Evolutionary conservation across 352 stramenopile genomes (phyloP).

Genomic region (Thalassiosira pacifica): DNA sequence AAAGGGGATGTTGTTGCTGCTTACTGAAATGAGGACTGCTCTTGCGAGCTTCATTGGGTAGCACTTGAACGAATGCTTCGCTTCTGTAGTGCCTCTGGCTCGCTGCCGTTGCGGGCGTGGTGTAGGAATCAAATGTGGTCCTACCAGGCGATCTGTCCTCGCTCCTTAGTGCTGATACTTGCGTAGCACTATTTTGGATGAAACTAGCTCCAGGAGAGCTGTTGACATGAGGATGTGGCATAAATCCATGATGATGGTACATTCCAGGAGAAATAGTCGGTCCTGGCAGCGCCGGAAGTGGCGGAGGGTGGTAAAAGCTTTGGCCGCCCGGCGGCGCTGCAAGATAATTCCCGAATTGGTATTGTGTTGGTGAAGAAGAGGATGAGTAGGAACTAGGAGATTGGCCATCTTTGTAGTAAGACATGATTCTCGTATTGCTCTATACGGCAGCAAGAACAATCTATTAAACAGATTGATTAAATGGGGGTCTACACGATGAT

Average conservation of each 20-base stretch:
- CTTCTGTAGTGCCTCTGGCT: background rate
- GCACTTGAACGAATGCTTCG: background rate
- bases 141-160: background rate
- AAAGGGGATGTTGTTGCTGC: background rate
- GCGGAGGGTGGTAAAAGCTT: background rate
- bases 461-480: background rate
- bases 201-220: slow-evolving; percentile 1
- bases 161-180: background rate
- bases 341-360: background rate
- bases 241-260: background rate
- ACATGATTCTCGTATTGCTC: background rate
- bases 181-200: background rate
- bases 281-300: background rate
- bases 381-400: background rate
- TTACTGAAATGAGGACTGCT: slow-evolving; percentile 1
- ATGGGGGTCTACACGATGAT: background rate
- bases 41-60: background rate
- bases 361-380: background rate
- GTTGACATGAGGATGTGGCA: background rate
- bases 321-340: background rate
- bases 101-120: background rate
- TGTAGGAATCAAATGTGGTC: background rate
- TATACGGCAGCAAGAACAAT: background rate
- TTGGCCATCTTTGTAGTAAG: background rate
- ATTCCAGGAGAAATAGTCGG: background rate